Evolutionary conservation across 2,329 filamentous ascomycete species (phyloP).

Genomic region (Hypoxylon sp.): DNA sequence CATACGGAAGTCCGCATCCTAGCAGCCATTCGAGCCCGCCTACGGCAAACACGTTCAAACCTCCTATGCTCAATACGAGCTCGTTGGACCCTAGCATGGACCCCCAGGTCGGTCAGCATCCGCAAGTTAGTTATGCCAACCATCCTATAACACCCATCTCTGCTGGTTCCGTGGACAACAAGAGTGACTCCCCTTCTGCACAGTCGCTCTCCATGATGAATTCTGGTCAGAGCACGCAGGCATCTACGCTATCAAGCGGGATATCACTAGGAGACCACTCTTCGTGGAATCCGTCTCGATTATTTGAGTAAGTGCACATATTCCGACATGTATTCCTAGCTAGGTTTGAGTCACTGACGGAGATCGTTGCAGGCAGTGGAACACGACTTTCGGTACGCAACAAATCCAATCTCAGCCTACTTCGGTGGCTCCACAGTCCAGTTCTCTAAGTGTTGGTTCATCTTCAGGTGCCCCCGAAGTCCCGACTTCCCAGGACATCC

Average conservation of each 20-base stretch:
- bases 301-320: slow-evolving; percentile 79
- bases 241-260: slow-evolving; percentile 59
- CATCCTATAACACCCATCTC: slow-evolving; percentile 85
- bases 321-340: slow-evolving; percentile 1
- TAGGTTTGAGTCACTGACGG: slow-evolving; percentile 27
- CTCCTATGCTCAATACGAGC: slow-evolving; percentile 54
- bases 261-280: slow-evolving; percentile 70
- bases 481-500: slow-evolving; percentile 62
- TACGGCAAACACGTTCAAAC: slow-evolving; percentile 62
- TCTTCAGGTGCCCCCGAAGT: slow-evolving; percentile 64
- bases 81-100: slow-evolving; percentile 65
- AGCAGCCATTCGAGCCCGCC: slow-evolving; percentile 71
- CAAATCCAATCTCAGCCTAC: slow-evolving; percentile 55
- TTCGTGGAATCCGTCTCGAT: slow-evolving; percentile 84
- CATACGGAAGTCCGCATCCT: slow-evolving; percentile 80
- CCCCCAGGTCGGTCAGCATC: slow-evolving; percentile 59
- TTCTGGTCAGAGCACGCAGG: slow-evolving; percentile 63
- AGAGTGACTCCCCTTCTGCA: slow-evolving; percentile 78
- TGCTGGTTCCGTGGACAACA: slow-evolving; percentile 74
- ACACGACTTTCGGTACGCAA: slow-evolving; percentile 87
- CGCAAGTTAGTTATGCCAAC: slow-evolving; percentile 71
- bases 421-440: slow-evolving; percentile 56
- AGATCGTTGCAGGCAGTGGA: slow-evolving; percentile 78
- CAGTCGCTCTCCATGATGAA: slow-evolving; percentile 77
- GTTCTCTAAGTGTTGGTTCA: slow-evolving; percentile 61